These are phyloP conservation scores for Singerocomus rubriflavus DNA, from an alignment of 1,284 basidiomycete species.

Conservation along the genomic window DNA sequence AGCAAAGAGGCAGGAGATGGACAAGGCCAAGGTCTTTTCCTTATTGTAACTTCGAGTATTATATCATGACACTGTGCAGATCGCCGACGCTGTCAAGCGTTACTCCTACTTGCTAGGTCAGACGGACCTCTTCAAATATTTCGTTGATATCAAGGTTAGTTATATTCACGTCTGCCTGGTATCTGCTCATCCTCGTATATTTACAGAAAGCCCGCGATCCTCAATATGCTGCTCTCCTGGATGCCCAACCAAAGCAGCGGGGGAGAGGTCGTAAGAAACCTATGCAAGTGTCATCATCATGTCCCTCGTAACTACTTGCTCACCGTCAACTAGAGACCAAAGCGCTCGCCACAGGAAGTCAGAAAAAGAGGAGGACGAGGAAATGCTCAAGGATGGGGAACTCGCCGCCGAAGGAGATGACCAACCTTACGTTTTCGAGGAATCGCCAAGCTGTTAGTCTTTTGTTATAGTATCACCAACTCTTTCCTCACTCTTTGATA, in stretches of 20 bases:
- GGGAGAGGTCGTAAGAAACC: constrained; percentile 80
- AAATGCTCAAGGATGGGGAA: constrained; percentile 85
- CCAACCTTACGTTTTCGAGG: constrained; percentile 88
- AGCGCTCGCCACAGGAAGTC: constrained; percentile 88
- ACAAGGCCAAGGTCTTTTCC: constrained; percentile 69
- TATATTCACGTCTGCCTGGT: neutral
- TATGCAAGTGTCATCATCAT: constrained; percentile 45
- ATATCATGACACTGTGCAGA: constrained; percentile 41
- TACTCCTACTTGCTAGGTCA: constrained; percentile 94
- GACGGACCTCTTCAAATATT: constrained; percentile 95
- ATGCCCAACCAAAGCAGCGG: constrained; percentile 78
- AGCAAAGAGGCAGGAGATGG: constrained; percentile 72
- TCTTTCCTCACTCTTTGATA: constrained; percentile 31
- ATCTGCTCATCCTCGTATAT: constrained; percentile 3
- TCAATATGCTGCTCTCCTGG: constrained; percentile 88
- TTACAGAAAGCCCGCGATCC: constrained; percentile 84
- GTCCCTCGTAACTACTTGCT: neutral
- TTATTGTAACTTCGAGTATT: neutral
- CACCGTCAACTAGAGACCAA: constrained; percentile 50
- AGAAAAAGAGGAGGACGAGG: constrained; percentile 98
- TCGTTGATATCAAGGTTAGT: constrained; percentile 87
- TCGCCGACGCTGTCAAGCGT: constrained; percentile 91
- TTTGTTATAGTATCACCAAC: neutral
- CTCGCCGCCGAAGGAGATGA: constrained; percentile 78
- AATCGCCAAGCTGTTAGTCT: constrained; percentile 81